These are phyloP conservation scores for Colletotrichum theobromicola DNA, from an alignment of 2,329 filamentous ascomycete genomes.

Conservation along the genomic window DNA sequence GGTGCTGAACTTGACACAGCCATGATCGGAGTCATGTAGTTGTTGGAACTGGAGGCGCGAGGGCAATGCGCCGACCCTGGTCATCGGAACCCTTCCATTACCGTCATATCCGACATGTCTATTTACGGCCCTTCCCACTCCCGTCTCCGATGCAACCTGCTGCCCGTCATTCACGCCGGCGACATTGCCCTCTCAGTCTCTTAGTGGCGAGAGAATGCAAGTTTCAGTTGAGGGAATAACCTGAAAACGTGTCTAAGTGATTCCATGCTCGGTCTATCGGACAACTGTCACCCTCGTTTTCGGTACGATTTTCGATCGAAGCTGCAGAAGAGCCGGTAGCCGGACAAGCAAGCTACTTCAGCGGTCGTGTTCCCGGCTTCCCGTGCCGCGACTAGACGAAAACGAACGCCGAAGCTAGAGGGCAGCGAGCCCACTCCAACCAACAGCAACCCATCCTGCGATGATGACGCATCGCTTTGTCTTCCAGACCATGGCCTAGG, in stretches of 20 bases:
- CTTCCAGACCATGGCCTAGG: background rate
- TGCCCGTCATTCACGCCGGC: background rate
- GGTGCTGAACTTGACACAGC: background rate
- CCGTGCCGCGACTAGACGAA: background rate
- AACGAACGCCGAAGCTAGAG: background rate
- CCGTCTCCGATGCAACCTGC: background rate
- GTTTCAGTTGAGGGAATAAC: background rate
- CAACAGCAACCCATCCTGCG: background rate
- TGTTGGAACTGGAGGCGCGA: background rate
- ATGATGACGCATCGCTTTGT: background rate
- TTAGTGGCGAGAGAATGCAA: background rate
- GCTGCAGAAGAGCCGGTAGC: background rate
- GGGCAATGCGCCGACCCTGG: background rate
- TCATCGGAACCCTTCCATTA: background rate
- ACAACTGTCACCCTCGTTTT: background rate
- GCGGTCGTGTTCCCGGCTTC: background rate
- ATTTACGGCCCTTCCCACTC: background rate
- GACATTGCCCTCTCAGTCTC: background rate
- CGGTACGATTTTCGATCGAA: background rate
- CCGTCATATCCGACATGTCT: background rate
- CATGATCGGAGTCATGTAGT: background rate
- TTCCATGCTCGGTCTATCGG: background rate
- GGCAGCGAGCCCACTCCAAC: background rate
- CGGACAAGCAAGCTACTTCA: background rate
- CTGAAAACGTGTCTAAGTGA: background rate